Evolutionary conservation across 805 yeast genomes (phyloP), one percentile per base, ranked within the genome.

Genomic region (Wickerhamomyces alni): DNA sequence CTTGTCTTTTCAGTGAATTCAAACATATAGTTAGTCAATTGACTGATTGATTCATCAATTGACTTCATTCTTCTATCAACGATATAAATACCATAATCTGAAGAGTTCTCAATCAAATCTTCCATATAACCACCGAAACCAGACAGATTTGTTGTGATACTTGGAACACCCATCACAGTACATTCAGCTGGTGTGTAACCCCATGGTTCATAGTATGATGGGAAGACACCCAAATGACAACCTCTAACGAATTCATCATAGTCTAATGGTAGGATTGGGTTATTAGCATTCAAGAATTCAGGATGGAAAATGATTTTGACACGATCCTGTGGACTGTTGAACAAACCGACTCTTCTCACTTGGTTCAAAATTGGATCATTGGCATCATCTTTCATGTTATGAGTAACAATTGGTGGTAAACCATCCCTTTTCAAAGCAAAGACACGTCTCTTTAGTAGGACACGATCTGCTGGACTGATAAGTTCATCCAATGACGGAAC

Each of bases 111-210:
- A 60, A 91, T 91, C 47, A 91, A 72, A 61, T 91, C 97, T 65
- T 91, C 99, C 98, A 91, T 91, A 67, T 91, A 91, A 50, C 98
- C 94, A 36, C 99, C 99, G 59, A 91, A 91, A 1, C 99, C 99
- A 2, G 96, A 87, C 44, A 91, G 67, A 61, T 91, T 91, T 31
- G 99, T 91, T 10, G 99, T 91, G 55, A 91, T 86, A 7, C 96
- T 87, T 15, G 99, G 99, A 43, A 93, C 95, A 41, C 99, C 99
- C 99, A 91, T 91, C 18, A 93, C 99, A 0, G 99, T 91, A 69
- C 99, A 93, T 62, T 91, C 99, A 8, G 98, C 98, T 3, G 99
- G 99, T 2, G 99, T 91, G 63, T 91, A 91, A 30, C 99, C 99
- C 99, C 99, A 91, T 4, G 99, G 99, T 66, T 91, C 99, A 59